These are phyloP conservation scores for Polygonum aviculare DNA, from an alignment of 148 eudicot genomes.

Conservation along the genomic window DNA sequence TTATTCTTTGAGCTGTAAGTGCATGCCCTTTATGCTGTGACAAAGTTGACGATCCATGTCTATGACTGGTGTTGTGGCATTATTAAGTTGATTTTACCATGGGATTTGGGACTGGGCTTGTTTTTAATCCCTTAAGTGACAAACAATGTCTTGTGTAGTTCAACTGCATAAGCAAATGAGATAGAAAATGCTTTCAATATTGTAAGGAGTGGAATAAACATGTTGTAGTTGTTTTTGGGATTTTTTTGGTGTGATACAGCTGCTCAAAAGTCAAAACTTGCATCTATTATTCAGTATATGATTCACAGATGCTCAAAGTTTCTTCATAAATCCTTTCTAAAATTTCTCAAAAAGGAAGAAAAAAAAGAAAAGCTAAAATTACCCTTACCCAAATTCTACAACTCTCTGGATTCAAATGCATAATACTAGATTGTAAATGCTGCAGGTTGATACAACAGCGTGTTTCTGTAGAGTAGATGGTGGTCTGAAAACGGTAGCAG, in stretches of 20 bases:
- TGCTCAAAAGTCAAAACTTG: background rate
- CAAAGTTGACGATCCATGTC: background rate
- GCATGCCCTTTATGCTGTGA: background rate
- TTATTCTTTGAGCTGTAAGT: background rate
- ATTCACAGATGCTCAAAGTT: background rate
- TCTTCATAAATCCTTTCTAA: background rate
- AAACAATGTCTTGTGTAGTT: background rate
- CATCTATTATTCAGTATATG: background rate
- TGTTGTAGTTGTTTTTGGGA: background rate
- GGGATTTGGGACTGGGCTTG: background rate
- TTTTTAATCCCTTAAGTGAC: background rate
- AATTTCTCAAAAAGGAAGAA: background rate
- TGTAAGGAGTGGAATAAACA: background rate
- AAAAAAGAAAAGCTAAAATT: background rate
- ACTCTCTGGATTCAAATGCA: background rate
- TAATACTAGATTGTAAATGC: conserved; percentile 4
- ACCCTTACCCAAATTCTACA: background rate
- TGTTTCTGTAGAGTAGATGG: conserved; percentile 88
- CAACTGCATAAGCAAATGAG: background rate
- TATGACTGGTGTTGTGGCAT: background rate
- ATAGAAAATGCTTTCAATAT: background rate
- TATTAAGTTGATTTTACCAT: background rate
- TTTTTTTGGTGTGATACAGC: background rate
- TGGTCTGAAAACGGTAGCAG: conserved; percentile 69
- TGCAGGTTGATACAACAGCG: conserved; percentile 85